phyloP scores from a whole-genome alignment of 345 rosid genomes.

The Citropsis articulata region DNA sequence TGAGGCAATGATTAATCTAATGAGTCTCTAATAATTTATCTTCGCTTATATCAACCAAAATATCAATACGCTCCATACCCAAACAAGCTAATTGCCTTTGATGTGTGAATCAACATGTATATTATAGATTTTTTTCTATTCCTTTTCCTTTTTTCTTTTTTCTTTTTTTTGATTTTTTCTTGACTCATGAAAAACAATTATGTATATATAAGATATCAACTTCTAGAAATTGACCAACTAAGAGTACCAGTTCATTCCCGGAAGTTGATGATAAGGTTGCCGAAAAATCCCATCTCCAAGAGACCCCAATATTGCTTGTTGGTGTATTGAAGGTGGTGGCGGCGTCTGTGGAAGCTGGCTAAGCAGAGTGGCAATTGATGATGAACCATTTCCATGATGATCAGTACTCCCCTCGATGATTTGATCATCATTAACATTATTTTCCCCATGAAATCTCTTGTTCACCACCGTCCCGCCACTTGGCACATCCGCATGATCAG shows the following conservation, averaged over 20 bases:
- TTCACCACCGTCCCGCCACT: constrained; percentile 32
- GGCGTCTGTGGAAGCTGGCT: constrained; percentile 51
- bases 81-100: neutral
- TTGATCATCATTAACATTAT: constrained; percentile 19
- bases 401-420: constrained; percentile 20
- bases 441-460: constrained; percentile 50
- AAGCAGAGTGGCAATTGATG: constrained; percentile 37
- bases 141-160: accelerated
- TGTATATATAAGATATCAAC: constrained; percentile 1
- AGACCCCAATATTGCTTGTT: constrained; percentile 43
- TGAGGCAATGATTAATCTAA: constrained; percentile 7
- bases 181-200: neutral
- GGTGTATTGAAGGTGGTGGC: constrained; percentile 30
- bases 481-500: constrained; percentile 36
- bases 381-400: constrained; percentile 32
- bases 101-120: constrained; percentile 17
- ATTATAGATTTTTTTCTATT: neutral
- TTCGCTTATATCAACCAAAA: constrained; percentile 27
- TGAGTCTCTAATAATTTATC: constrained; percentile 16
- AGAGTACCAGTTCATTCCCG: constrained; percentile 78
- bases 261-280: constrained; percentile 58
- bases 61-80: constrained; percentile 10
- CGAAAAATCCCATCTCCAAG: constrained; percentile 54
- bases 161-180: too few species aligned
- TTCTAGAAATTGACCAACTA: constrained; percentile 27